A percentile compares a stretch with the other conserved stretches of the same genome.
These are phyloP conservation scores for Pyrenula aspistea DNA, from an alignment of 495 filamentous ascomycete genomes.

Conservation along the genomic window DNA sequence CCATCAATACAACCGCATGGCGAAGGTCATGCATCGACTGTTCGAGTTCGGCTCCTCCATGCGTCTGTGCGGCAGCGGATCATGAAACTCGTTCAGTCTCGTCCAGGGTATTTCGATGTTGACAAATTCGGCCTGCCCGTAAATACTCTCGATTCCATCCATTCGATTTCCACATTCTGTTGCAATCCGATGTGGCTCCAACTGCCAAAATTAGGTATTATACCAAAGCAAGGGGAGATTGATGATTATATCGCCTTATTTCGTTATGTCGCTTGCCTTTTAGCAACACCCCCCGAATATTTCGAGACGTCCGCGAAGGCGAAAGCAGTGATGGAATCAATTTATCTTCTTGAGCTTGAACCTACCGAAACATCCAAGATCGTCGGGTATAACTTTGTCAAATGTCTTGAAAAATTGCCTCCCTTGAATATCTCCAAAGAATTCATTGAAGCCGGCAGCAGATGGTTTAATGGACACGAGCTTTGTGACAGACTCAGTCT, in stretches of 20 bases:
- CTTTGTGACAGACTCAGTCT: constrained; percentile 42
- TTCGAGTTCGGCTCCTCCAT: constrained; percentile 61
- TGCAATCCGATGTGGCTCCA: constrained; percentile 49
- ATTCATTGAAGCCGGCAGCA: constrained; percentile 30
- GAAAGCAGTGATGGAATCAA: constrained; percentile 45
- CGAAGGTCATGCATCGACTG: constrained; percentile 47
- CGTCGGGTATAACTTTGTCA: constrained; percentile 60
- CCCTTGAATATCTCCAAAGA: constrained; percentile 33
- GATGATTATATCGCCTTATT: constrained; percentile 58
- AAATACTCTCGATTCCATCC: constrained; percentile 58
- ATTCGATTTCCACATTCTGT: constrained; percentile 53
- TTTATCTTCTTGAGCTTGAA: constrained; percentile 45
- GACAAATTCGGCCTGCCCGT: constrained; percentile 50
- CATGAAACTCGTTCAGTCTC: constrained; percentile 33
- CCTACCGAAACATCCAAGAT: constrained; percentile 44
- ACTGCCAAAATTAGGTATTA: constrained; percentile 60
- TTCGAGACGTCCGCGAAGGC: constrained; percentile 44
- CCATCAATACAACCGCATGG: constrained; percentile 53
- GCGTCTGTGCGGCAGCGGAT: constrained; percentile 56
- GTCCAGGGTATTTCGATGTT: constrained; percentile 48
- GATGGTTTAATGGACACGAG: constrained; percentile 39
- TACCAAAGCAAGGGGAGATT: constrained; percentile 40
- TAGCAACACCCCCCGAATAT: constrained; percentile 45
- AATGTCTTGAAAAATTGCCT: constrained; percentile 41
- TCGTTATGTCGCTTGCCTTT: constrained; percentile 54